A percentile compares a stretch with the other conserved stretches of the same genome.
phyloP scores from a whole-genome alignment of 805 yeast species.

The Teunomyces funiuensis region DNA sequence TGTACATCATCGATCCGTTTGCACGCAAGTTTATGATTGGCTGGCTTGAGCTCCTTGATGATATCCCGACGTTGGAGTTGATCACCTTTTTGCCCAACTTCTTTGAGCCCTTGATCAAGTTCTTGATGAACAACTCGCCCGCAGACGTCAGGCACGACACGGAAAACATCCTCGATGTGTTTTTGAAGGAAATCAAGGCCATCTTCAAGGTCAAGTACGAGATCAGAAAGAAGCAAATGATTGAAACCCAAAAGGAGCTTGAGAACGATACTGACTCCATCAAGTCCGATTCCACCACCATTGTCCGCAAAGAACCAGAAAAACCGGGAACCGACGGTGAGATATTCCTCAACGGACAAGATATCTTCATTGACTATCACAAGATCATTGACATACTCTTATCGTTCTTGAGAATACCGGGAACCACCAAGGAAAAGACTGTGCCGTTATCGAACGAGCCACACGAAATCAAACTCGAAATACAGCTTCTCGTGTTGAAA shows the following conservation, averaged over 20 bases:
- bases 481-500: constrained; percentile 72
- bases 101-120: constrained; percentile 77
- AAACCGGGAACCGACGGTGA: constrained; percentile 38
- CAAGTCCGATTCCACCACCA: constrained; percentile 27
- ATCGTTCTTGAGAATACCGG: constrained; percentile 69
- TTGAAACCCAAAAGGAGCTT: constrained; percentile 15
- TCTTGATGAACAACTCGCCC: constrained; percentile 73
- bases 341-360: constrained; percentile 53
- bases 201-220: constrained; percentile 66
- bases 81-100: constrained; percentile 87
- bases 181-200: constrained; percentile 77
- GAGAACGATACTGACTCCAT: constrained; percentile 19
- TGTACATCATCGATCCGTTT: constrained; percentile 89
- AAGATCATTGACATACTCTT: constrained; percentile 78
- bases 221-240: constrained; percentile 33
- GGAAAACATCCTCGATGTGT: constrained; percentile 67
- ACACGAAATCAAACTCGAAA: constrained; percentile 49
- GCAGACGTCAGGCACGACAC: constrained; percentile 87
- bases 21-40: constrained; percentile 89
- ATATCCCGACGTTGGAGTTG: constrained; percentile 87
- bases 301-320: constrained; percentile 13
- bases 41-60: constrained; percentile 90
- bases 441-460: constrained; percentile 34
- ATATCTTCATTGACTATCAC: constrained; percentile 75
- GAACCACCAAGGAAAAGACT: constrained; percentile 16